Percentiles rank a stretch among this genome's conserved stretches.
Evolutionary conservation across 345 rosid species (phyloP).

Genomic region (Nephelium lappaceum): DNA sequence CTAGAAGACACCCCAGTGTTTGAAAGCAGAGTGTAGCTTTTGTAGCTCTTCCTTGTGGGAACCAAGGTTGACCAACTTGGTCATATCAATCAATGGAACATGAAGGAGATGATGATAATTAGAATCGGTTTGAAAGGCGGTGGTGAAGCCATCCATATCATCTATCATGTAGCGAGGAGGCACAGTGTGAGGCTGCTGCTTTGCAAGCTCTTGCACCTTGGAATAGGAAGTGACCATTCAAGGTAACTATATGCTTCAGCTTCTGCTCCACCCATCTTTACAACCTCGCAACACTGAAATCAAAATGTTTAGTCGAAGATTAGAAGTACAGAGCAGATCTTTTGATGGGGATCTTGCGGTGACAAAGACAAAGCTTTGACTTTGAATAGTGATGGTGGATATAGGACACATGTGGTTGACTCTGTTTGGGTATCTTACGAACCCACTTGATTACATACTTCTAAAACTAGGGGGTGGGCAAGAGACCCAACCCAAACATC

Average conservation of each 20-base stretch:
- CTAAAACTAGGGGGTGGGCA: too few species aligned
- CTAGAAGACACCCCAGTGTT: slow-evolving; percentile 39
- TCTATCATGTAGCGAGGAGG: slow-evolving; percentile 32
- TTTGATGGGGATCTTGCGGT: too few species aligned
- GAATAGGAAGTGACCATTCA: slow-evolving; percentile 35
- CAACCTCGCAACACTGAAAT: not conserved
- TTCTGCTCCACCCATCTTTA: slow-evolving; percentile 2
- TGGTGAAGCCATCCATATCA: slow-evolving; percentile 1
- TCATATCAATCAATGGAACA: slow-evolving; percentile 38
- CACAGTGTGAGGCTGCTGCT: slow-evolving; percentile 17
- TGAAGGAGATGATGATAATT: not conserved
- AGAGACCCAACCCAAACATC: too few species aligned
- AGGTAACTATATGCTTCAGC: slow-evolving; percentile 11
- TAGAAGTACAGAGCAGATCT: too few species aligned
- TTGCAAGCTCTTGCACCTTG: slow-evolving; percentile 40
- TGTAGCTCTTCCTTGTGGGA: slow-evolving; percentile 26
- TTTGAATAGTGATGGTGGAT: too few species aligned
- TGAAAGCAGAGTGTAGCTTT: slow-evolving; percentile 35
- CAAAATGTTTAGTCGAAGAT: not conserved
- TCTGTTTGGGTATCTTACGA: too few species aligned
- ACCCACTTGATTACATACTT: too few species aligned
- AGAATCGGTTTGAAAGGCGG: not conserved
- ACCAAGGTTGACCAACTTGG: slow-evolving; percentile 24
- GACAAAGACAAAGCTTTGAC: too few species aligned
- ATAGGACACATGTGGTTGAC: too few species aligned